A percentile compares a stretch with the other conserved stretches of the same genome.
Conservation (phyloP, 495 filamentous ascomycete genomes). For the Oidiodendron maius region DNA sequence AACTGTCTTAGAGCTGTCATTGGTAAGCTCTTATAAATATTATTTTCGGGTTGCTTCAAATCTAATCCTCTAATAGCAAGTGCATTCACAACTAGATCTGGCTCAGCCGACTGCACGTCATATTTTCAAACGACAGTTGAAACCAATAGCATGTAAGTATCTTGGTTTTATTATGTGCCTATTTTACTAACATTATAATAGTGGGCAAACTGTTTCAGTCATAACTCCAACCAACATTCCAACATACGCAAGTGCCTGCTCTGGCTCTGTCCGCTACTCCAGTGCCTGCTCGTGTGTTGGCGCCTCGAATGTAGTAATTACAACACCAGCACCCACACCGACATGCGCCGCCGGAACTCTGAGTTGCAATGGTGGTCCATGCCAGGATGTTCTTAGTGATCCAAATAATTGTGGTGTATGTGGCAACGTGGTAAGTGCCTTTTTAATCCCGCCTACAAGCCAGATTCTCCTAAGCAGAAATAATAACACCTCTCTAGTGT, state of each 20-base stretch:
- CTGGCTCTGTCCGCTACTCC: slow-evolving; percentile 16
- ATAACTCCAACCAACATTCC: slow-evolving; percentile 8
- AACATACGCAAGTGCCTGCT: slow-evolving; percentile 17
- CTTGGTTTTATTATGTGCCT: background rate
- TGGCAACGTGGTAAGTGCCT: too few relatives aligned
- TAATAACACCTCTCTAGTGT: too few relatives aligned
- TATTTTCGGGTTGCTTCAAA: background rate
- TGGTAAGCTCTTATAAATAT: background rate
- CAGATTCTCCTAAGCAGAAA: too few relatives aligned
- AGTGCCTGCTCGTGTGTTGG: slow-evolving; percentile 17
- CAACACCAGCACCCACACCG: slow-evolving; percentile 3
- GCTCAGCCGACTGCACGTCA: background rate
- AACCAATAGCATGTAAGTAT: background rate
- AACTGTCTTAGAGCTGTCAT: background rate
- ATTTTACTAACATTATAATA: slow-evolving; percentile 2
- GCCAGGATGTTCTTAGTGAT: too few relatives aligned
- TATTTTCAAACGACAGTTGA: slow-evolving; percentile 1
- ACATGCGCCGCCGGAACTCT: too few relatives aligned
- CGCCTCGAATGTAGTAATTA: slow-evolving; percentile 12
- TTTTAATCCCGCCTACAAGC: too few relatives aligned
- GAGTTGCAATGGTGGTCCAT: too few relatives aligned
- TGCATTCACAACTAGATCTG: background rate
- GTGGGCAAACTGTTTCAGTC: slow-evolving; percentile 1
- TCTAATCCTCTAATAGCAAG: background rate
- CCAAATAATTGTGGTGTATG: too few relatives aligned